Base-by-base conservation (phyloP, 352 stramenopile genomes). In the Paralagenidium karlingii region DNA sequence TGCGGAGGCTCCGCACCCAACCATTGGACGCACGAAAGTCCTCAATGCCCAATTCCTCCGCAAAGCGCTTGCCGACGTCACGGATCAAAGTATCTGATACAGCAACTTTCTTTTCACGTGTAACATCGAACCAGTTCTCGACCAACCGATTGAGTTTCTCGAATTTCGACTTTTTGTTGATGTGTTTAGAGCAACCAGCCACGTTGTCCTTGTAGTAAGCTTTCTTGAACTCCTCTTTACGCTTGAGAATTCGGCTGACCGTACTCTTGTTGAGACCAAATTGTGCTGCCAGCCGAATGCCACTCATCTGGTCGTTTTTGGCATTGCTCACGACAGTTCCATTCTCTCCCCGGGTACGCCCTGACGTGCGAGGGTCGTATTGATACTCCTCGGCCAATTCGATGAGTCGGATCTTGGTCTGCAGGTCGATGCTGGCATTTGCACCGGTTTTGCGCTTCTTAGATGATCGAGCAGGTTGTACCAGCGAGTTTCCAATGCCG, bases 121-220 rank as follows among this genome's bases (percentile, higher is more conserved):
- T 74, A 47, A 81, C 62, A 45, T 87, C 74, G 51, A 82, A 87
- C 74, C 74, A 87, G 43, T 82, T 87, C 48, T 87, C 74, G 0
- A 87, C 74, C 3, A 87, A 59, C 1, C 66, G 52, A 30, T 87
- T 87, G 38, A 87, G 68, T 38, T 82, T 82, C 25, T 87, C 74
- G 44, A 83, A 87, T 57, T 84, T 84, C 47, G 74, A 87, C 50
- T 84, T 87, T 43, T 87, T 87, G 63, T 84, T 87, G 43, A 87
- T 87, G 44, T 87, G 74, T 53, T 87, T 87, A 40, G 74, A 84
- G 34, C 68, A 68, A 24, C 74, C 74, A 19, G 74, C 82, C 45
- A 87, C 69, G 40, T 84, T 84, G 61, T 87, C 74, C 51, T 84
- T 80, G 57, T 87, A 87, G 47, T 82, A 87, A 15, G 74, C 74